phyloP scores from a whole-genome alignment of 352 stramenopile species.

The Globisporangium middletonii region DNA sequence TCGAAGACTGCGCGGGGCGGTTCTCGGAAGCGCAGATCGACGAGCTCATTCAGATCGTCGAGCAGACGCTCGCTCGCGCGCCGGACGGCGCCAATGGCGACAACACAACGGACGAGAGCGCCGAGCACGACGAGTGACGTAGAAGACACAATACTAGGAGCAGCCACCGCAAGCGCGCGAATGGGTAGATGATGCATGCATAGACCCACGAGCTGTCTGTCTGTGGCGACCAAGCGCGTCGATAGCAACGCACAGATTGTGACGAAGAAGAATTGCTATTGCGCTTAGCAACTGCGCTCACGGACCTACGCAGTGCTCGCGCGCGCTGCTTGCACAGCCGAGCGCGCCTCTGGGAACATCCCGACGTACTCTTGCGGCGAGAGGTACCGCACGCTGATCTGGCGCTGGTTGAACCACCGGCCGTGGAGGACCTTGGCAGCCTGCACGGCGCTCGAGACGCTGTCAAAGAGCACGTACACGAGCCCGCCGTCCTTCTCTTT shows the following conservation, averaged over 20 bases:
- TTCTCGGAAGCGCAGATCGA: conserved; percentile 76
- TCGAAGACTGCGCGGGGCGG: conserved; percentile 77
- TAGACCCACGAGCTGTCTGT: no score
- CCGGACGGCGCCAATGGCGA: conserved; percentile 15
- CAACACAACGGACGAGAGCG: conserved; percentile 20
- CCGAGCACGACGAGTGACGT: conserved; percentile 13
- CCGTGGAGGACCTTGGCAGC: conserved; percentile 78
- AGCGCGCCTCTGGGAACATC: conserved; percentile 79
- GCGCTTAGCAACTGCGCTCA: not conserved
- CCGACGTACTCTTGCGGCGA: conserved; percentile 85
- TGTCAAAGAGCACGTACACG: conserved; percentile 86
- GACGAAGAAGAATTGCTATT: not conserved
- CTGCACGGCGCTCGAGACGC: conserved; percentile 36
- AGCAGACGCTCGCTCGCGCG: conserved; percentile 47
- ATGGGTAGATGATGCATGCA: no score
- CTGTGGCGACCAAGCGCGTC: no score
- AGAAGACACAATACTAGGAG: not conserved
- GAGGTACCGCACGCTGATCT: conserved; percentile 86
- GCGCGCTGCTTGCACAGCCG: conserved; percentile 54
- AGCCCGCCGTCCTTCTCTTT: conserved; percentile 81
- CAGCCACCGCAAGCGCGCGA: no score
- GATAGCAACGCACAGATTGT: no score
- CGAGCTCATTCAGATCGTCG: conserved; percentile 62
- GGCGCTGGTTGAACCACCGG: conserved; percentile 88
- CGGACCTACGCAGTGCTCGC: conserved; percentile 21